Base-by-base conservation (phyloP, 2,329 filamentous ascomycete species). In the Phyllosticta citribraziliensis region DNA sequence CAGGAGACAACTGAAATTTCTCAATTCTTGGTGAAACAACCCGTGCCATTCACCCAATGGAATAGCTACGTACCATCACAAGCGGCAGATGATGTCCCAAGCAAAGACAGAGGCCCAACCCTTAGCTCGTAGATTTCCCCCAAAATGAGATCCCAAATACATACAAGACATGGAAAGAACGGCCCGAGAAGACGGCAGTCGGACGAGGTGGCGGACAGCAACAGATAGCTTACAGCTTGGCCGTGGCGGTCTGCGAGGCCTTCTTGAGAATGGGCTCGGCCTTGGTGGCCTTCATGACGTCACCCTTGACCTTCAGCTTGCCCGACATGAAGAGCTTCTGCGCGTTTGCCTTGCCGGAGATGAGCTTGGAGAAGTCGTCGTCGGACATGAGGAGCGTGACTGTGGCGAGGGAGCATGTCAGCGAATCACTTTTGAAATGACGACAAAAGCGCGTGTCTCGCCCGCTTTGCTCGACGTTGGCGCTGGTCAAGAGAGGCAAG, bases 231-330 rank as follows among this genome's bases (percentile, higher is more conserved):
- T 33, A 92, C 78, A 96, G 79, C 84, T 96, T 96, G 68, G 89
- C 17, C 55, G 52, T 54, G 55, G 52, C 24, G 27, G 6, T 84
- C 82, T 90, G 81, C 80, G 91, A 88, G 47, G 89, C 88, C 82
- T 91, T 94, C 82, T 91, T 91, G 66, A 96, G 79, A 70, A 97
- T 88, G 51, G 91, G 89, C 78, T 97, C 91, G 77, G 97, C 85
- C 86, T 95, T 96, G 63, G 92, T 97, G 47, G 94, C 89, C 84
- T 97, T 97, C 93, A 97, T 97, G 64, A 97, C 86, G 75, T 97
- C 91, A 65, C 94, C 94, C 85, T 91, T 95, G 74, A 97, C 85
- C 88, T 97, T 99, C 72, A 99, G 82, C 83, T 96, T 97, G 70
- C 94, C 94, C n/a, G 84, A 84, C 93, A 99, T 97, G 79, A 97